Evolutionary conservation across 169 alveolate genomes (phyloP).

Genomic region (Condylostoma magnum): DNA sequence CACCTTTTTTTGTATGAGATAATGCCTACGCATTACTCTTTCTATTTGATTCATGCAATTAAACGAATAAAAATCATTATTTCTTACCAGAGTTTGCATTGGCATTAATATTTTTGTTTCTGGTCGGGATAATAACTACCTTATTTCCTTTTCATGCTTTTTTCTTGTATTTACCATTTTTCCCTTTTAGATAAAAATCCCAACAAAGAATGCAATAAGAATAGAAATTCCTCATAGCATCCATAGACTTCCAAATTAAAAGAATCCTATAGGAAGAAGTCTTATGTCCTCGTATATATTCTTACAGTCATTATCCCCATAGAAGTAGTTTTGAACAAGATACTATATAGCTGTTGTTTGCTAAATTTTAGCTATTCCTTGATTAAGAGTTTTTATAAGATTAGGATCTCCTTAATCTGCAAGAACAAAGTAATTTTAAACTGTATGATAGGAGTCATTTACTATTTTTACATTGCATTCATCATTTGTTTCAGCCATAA

Average conservation of each 20-base stretch:
- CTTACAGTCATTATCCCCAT: neutral
- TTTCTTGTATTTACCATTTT: slow-evolving; percentile 2
- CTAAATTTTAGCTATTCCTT: neutral
- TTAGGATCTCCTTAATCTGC: too few relatives aligned
- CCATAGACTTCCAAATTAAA: neutral
- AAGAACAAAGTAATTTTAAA: too few relatives aligned
- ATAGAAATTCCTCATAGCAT: neutral
- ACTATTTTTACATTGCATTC: too few relatives aligned
- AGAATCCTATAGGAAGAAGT: neutral
- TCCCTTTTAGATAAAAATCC: neutral
- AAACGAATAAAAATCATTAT: neutral
- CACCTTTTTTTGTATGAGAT: neutral
- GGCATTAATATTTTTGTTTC: slow-evolving; percentile 12
- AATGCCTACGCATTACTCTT: neutral
- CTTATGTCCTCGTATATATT: neutral
- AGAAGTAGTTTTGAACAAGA: neutral
- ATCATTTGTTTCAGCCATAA: too few relatives aligned
- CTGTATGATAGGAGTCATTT: too few relatives aligned
- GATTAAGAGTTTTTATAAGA: neutral
- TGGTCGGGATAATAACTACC: neutral
- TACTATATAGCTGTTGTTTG: neutral
- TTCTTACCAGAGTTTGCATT: neutral
- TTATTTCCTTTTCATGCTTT: neutral
- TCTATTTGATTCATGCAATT: neutral
- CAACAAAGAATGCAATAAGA: neutral